Evolutionary conservation across 257 asterid genomes (phyloP).

Genomic region (Nicotiana tabacum): DNA sequence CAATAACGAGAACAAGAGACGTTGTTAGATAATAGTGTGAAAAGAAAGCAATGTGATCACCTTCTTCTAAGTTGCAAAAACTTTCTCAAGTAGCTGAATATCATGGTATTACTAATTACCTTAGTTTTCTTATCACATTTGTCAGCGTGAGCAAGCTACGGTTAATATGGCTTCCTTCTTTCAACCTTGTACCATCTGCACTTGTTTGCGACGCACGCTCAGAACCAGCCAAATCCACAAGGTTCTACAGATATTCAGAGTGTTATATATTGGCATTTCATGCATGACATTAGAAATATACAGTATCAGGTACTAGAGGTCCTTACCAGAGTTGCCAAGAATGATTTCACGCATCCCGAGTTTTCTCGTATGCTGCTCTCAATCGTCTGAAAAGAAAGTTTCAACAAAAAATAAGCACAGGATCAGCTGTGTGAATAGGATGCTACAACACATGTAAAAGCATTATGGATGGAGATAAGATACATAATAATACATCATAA

Average conservation of each 20-base stretch:
- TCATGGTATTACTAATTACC: constrained; percentile 30
- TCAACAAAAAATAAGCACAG: not conserved
- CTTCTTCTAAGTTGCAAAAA: not conserved
- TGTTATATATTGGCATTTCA: constrained; percentile 4
- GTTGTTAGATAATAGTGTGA: not conserved
- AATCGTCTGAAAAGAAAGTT: constrained; percentile 47
- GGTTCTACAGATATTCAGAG: constrained; percentile 50
- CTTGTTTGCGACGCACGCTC: constrained; percentile 85
- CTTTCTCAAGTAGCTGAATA: not conserved
- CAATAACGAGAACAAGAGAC: not conserved
- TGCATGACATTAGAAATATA: not conserved
- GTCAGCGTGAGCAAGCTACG: constrained; percentile 85
- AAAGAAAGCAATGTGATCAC: not conserved
- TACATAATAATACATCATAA: not conserved
- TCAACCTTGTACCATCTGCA: constrained; percentile 79
- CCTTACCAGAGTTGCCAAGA: constrained; percentile 76
- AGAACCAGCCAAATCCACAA: constrained; percentile 98
- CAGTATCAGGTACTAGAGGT: not conserved
- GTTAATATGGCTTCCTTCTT: constrained; percentile 98
- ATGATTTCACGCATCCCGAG: constrained; percentile 67
- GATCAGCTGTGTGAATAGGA: not conserved
- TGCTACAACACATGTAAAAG: constrained; percentile 1
- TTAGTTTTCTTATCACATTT: constrained; percentile 88
- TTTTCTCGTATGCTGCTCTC: constrained; percentile 80
- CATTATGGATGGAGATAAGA: not conserved